Evolutionary conservation across 305 asterid species (phyloP), one percentile per base, ranked within the genome.

Genomic region (Plantago lanceolata): DNA sequence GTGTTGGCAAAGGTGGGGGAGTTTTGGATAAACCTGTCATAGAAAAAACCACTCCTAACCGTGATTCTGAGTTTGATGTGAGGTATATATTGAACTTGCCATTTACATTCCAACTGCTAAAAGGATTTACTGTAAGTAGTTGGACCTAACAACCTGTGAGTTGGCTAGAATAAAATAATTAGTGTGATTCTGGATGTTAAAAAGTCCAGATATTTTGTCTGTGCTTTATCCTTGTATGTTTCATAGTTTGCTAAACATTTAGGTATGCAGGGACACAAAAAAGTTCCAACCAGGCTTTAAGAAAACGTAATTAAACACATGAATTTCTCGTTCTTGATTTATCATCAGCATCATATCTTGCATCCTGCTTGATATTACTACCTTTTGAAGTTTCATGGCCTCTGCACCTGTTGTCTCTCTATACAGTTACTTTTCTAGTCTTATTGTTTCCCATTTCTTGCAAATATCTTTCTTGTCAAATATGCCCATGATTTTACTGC

Each of bases 21-120:
- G 71, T 92, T 77, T 71, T 89, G 80, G 98, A 92, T 1, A 85
- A 82, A 73, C 98, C 96, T 19, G 84, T 86, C 50, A 85, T 85
- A 53, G 96, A 92, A 74, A 88, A 81, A 81, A 81, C 95, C 31
- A 71, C 84, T 67, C 96, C 98, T 11, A 95, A 90, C 50, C 95
- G 96, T 66, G 95, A 92, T 72, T 92, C 98, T 59, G 98, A 92
- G 78, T 86, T 89, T 69, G 90, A 92, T 73, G 75, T 92, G 81
- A 92, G 94, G 96, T 86, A 78, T 74, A 47, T 63, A 59, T 35
- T 75, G 56, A 50, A 53, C 64, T 66, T 29, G 17, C 48, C 57
- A 57, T 59, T 61, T 77, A 43, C 48, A 58, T 45, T 65, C 24
- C 70, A 40, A 15, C 45, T 40, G 15, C 45, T 9, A 40, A 8